A percentile compares a stretch with the other conserved stretches of the same genome.
Evolutionary conservation across 129 eudicot species (phyloP).

Genomic region (Chrysanthemum makinoi): DNA sequence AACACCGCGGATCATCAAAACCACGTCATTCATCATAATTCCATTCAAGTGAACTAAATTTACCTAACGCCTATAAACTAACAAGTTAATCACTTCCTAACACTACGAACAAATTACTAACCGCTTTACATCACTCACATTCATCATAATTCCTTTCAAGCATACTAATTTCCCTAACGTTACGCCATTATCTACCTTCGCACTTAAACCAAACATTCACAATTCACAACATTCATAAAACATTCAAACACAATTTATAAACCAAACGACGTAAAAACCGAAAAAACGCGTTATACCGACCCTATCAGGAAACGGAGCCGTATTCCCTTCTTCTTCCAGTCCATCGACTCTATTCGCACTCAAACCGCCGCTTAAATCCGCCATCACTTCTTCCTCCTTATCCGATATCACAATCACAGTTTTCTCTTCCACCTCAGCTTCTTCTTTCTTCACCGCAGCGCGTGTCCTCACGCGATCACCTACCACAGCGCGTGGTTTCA

Average conservation of each 20-base stretch:
- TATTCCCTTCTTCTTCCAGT: slow-evolving; percentile 58
- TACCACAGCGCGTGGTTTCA: slow-evolving; percentile 1
- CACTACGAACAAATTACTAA: no score
- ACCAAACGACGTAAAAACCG: neutral
- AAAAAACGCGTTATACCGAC: slow-evolving; percentile 22
- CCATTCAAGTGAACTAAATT: neutral
- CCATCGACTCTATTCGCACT: slow-evolving; percentile 61
- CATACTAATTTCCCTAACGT: no score
- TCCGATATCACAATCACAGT: slow-evolving; percentile 22
- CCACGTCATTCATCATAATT: neutral
- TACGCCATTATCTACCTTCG: no score
- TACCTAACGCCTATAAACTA: neutral
- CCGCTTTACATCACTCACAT: no score
- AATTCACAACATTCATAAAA: neutral
- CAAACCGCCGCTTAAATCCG: slow-evolving; percentile 71
- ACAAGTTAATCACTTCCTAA: no score
- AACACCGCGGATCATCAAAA: neutral
- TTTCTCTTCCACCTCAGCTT: slow-evolving; percentile 29
- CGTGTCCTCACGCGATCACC: slow-evolving; percentile 54
- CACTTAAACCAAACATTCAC: neutral
- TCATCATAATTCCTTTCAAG: no score
- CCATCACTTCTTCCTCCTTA: slow-evolving; percentile 35
- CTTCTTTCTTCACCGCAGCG: slow-evolving; percentile 51
- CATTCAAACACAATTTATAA: neutral
- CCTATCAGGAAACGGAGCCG: slow-evolving; percentile 73